phyloP scores from a whole-genome alignment of 2,329 filamentous ascomycete species.

The Leptographium wingfieldii region DNA sequence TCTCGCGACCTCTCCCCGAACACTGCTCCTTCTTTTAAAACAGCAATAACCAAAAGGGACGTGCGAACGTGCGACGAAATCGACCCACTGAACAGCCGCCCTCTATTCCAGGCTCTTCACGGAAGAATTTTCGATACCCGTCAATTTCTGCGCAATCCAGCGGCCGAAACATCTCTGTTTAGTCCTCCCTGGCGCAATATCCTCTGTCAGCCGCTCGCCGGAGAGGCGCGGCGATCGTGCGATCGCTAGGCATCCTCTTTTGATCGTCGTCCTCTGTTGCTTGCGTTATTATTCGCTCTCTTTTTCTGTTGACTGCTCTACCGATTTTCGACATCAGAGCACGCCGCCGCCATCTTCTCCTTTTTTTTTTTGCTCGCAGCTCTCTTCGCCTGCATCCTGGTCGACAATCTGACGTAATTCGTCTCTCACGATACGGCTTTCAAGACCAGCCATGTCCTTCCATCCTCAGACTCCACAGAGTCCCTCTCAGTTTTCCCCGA shows the following conservation, averaged over 20 bases:
- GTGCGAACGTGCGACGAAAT: background rate
- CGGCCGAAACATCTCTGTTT: background rate
- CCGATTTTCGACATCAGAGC: background rate
- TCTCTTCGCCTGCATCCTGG: constrained; percentile 13
- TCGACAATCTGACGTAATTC: constrained; percentile 13
- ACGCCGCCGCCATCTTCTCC: background rate
- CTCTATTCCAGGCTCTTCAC: background rate
- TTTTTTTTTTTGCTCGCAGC: constrained; percentile 3
- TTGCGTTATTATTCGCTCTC: background rate
- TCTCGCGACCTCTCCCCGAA: background rate
- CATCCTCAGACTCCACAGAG: constrained; percentile 57
- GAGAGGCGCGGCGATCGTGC: constrained; percentile 4
- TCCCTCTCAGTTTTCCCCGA: constrained; percentile 48
- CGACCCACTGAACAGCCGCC: background rate
- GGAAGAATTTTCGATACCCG: background rate
- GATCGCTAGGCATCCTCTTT: background rate
- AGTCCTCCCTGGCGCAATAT: constrained; percentile 3
- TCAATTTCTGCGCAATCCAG: background rate
- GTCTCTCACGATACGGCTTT: background rate
- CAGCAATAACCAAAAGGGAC: background rate
- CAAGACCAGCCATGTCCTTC: constrained; percentile 45
- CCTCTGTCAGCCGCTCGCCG: constrained; percentile 7
- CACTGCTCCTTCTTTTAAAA: background rate
- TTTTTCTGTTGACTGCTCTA: background rate
- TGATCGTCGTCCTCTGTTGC: background rate